Base-by-base conservation (phyloP, 2,329 filamentous ascomycete genomes). In the Didymella segeticola region DNA sequence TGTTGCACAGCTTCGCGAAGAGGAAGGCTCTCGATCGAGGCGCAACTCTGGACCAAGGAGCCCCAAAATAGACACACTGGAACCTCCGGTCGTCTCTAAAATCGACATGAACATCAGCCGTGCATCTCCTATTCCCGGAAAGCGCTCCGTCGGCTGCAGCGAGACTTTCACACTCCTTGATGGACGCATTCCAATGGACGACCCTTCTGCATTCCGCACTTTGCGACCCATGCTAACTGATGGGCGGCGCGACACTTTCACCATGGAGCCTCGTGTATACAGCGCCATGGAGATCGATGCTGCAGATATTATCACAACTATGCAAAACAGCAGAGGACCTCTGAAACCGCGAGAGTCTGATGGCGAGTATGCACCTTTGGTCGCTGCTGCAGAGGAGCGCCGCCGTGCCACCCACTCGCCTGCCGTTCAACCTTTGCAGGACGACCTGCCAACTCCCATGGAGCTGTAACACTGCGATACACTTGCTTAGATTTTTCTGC, bases 261-360 rank as follows among this genome's bases (percentile, higher is more conserved):
- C 64, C 4, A 64, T 64, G 51, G 57, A 66, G 23, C 64, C 64
- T 15, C 62, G 66, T n/a, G 66, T 61, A 43, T 74, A 72, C 45
- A 74, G 72, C 41, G 71, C 70, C 3, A 64, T 74, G 54, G 72
- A 74, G 53, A 61, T 74, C 9, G 72, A 74, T 31, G 70, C 70
- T 11, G 71, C 71, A 26, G 67, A 70, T 34, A 70, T 74, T 33
- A 71, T 74, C 23, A 70, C 71, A 19, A 73, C 71, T 4, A 60
- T 74, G 20, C 68, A 70, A 45, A 69, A 70, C 22, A 68, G 61
- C 31, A 62, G 65, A 46, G 56, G 56, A 2, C 66, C 70, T 11
- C 51, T 72, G 5, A 56, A 62, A 45, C 62, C 64, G n/a, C 69
- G 70, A 11, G 43, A 53, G 9, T 67, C 68, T 4, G 71, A 74